These are phyloP conservation scores for Pseudogymnoascus sp. DNA, from an alignment of 2,329 filamentous ascomycete species.

Conservation along the genomic window DNA sequence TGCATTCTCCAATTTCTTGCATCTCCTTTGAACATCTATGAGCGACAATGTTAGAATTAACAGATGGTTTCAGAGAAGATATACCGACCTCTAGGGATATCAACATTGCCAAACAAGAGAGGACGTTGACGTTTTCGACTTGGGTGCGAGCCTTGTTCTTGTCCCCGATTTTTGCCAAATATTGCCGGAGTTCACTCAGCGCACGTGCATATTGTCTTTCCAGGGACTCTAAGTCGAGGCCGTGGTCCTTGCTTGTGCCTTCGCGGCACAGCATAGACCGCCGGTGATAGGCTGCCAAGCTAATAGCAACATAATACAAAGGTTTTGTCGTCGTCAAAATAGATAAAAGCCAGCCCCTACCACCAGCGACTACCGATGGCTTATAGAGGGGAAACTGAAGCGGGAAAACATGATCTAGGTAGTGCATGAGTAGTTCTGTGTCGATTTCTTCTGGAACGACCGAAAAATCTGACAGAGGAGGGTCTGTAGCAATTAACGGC, in stretches of 20 bases:
- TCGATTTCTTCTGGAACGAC: constrained; percentile 10
- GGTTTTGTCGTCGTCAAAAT: constrained; percentile 48
- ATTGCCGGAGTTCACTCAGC: constrained; percentile 30
- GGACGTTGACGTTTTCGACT: constrained; percentile 44
- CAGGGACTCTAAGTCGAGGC: background rate
- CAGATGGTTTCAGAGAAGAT: background rate
- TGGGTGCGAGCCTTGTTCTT: constrained; percentile 42
- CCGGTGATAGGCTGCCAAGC: constrained; percentile 50
- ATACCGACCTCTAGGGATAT: constrained; percentile 16
- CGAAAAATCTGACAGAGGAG: background rate
- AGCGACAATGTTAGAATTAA: background rate
- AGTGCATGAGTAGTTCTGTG: constrained; percentile 43
- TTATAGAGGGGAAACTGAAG: constrained; percentile 56
- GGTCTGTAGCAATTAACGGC: background rate
- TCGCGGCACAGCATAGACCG: constrained; percentile 36
- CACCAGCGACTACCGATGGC: constrained; percentile 45
- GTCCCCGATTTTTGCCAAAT: constrained; percentile 25
- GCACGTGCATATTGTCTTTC: constrained; percentile 29
- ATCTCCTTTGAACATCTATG: constrained; percentile 30
- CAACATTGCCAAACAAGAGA: constrained; percentile 19
- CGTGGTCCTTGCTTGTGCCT: constrained; percentile 13
- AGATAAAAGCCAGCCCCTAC: constrained; percentile 53
- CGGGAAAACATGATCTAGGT: constrained; percentile 54
- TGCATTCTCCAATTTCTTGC: constrained; percentile 44
- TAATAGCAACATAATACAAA: constrained; percentile 48